Evolutionary conservation across 2,329 filamentous ascomycete genomes (phyloP), one percentile per base, ranked within the genome.

Genomic region (Sphaerulina musiva): DNA sequence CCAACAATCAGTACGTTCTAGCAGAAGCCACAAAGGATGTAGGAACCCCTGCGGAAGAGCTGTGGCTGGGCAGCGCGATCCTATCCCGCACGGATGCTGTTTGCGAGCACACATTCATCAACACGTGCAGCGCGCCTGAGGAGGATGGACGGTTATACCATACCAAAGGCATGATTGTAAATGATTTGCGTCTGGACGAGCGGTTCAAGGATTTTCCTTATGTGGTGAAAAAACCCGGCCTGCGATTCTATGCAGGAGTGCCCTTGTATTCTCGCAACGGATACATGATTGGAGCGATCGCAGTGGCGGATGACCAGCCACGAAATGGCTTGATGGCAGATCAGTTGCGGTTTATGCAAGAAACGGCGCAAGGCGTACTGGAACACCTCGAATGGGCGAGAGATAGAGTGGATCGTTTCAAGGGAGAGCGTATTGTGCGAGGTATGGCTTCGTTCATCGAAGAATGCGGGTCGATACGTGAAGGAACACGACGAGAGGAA

Each of bases 361-460:
- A 81, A 40, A 74, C 85, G 65, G 73, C 76, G 1, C 70, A 71
- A 14, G 78, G 80, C 3, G 73, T 82, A 4, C 81, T 83, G 71
- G 77, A 82, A 38, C 82, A 85, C 54, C 65, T 86, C 6, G 81
- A 83, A 69, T 78, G 74, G 72, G 79, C 72, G 43, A 74, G 76
- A 58, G 75, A 72, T 57, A 76, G 70, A 50, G 78, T 74, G 52
- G 80, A 77, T 60, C 78, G 75, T 61, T 76, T 72, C 62, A 74
- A 73, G 61, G 78, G 72, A 46, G 80, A 75, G 60, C 76, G 73
- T 59, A 82, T 78, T 67, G 77, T 77, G 38, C 74, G 76, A 14
- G 78, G 79, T 23, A 68, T 82, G 31, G 78, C 76, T 2, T 71
- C 73, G 14, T 82, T 71, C 53, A 67, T 71, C 42, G 64, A 69